A percentile compares a stretch with the other conserved stretches of the same genome.
These are phyloP conservation scores for Jamesozyma lodderae DNA, from an alignment of 805 yeast species.

Conservation along the genomic window DNA sequence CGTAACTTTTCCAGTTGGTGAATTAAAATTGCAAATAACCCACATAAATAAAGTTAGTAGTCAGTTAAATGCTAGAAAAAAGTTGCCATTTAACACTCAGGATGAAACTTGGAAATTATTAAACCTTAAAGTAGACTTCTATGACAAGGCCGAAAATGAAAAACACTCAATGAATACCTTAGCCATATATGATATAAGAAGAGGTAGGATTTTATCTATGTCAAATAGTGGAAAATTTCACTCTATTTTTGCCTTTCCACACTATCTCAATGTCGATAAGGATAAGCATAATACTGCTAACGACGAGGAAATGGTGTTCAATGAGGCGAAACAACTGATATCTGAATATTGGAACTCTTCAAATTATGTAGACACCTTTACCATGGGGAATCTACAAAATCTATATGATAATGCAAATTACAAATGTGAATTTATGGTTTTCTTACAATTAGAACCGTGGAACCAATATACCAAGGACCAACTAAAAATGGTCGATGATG, in stretches of 20 bases:
- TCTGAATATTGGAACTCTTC: slow-evolving; percentile 38
- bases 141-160: slow-evolving; percentile 41
- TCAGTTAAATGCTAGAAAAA: slow-evolving; percentile 12
- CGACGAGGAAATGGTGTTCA: slow-evolving; percentile 34
- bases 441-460: slow-evolving; percentile 61
- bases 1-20: slow-evolving; percentile 25
- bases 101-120: slow-evolving; percentile 35
- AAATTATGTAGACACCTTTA: slow-evolving; percentile 32
- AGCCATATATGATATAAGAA: slow-evolving; percentile 58
- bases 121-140: slow-evolving; percentile 26
- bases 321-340: slow-evolving; percentile 38
- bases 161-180: slow-evolving; percentile 42
- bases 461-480: slow-evolving; percentile 40
- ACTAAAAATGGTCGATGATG: slow-evolving; percentile 58
- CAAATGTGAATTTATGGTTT: slow-evolving; percentile 65
- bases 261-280: slow-evolving; percentile 34
- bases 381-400: slow-evolving; percentile 37
- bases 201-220: slow-evolving; percentile 52
- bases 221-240: slow-evolving; percentile 57
- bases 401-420: slow-evolving; percentile 28
- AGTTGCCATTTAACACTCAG: slow-evolving; percentile 26
- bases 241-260: slow-evolving; percentile 55
- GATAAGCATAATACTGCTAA: slow-evolving; percentile 33
- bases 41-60: slow-evolving; percentile 17
- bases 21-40: slow-evolving; percentile 16